Base-by-base conservation (phyloP, 2,329 filamentous ascomycete species). In the Penicillium olsonii region DNA sequence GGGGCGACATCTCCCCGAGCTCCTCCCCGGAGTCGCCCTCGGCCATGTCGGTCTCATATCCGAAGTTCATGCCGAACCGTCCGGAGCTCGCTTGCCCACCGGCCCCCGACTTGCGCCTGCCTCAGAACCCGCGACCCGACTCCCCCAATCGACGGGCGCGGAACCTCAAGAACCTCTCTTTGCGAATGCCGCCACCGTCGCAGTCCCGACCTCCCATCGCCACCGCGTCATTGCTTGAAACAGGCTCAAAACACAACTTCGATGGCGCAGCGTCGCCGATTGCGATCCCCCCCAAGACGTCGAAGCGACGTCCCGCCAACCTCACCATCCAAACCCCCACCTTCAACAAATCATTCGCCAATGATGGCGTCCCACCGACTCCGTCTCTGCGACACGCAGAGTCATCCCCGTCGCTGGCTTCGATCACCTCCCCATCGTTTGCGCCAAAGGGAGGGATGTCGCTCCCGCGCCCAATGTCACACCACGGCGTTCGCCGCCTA, bases 21-120 rank as follows among this genome's bases (percentile, higher is more conserved):
- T 90, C 92, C 18, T 96, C 92, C 1, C 92, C 92, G 8, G 92
- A 96, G 71, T 96, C 94, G 2, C 90, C 91, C 1, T 77, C 87
- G 46, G 87, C 88, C 48, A 78, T 91, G 47, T 85, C 89, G 45
- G 67, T 78, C 46, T 66, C 73, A 18, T 73, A 75, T 50, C 69
- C 74, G 46, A 68, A 71, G 54, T 69, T 70, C 56, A 65, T 67
- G 55, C 58, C 64, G 24, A 65, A 58, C 41, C 62, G 66, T 39
- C 47, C 63, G 37, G 62, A 66, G 41, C 53, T 58, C 29, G 39
- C 56, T 22, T 10, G 17, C 15, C 33, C 29, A n/a, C 29, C 33
- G 2, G 33, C 33, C 37, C 54, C 45, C 62, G 64, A 44, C 53
- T 57, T 31, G 60, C 60, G 37, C 46, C 54, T 14, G 45, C 27